Conservation (phyloP, 306 rosid species). For the Ormosia semicastrata region DNA sequence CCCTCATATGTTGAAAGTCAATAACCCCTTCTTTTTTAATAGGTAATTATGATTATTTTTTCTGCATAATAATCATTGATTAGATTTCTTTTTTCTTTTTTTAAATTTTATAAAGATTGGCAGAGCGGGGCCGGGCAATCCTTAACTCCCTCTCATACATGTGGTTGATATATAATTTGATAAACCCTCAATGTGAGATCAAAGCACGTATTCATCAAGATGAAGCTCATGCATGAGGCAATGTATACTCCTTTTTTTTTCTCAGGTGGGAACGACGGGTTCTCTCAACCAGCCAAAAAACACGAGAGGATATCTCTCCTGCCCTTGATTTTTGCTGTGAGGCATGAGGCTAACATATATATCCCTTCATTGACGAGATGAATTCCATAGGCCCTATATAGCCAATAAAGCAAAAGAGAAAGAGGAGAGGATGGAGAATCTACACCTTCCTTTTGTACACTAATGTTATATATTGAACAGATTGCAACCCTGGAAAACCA, state of each 20-base stretch:
- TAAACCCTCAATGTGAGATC: neutral
- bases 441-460: neutral
- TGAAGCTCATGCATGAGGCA: conserved; percentile 13
- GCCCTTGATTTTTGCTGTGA: neutral
- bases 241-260: neutral
- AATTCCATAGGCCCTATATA: neutral
- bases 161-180: conserved; percentile 7
- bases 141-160: conserved; percentile 18
- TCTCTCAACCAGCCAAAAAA: neutral
- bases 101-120: neutral
- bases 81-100: neutral
- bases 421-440: neutral
- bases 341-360: neutral
- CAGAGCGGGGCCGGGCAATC: neutral
- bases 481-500: neutral
- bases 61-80: neutral
- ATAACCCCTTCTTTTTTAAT: conserved; percentile 10
- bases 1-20: conserved; percentile 24
- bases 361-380: conserved; percentile 9
- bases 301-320: conserved; percentile 4
- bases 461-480: neutral
- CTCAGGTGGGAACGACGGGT: neutral
- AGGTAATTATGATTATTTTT: conserved; percentile 32
- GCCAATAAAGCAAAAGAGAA: neutral
- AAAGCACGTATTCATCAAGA: conserved; percentile 3